phyloP scores from a whole-genome alignment of 345 rosid species.

The Populus simonii region DNA sequence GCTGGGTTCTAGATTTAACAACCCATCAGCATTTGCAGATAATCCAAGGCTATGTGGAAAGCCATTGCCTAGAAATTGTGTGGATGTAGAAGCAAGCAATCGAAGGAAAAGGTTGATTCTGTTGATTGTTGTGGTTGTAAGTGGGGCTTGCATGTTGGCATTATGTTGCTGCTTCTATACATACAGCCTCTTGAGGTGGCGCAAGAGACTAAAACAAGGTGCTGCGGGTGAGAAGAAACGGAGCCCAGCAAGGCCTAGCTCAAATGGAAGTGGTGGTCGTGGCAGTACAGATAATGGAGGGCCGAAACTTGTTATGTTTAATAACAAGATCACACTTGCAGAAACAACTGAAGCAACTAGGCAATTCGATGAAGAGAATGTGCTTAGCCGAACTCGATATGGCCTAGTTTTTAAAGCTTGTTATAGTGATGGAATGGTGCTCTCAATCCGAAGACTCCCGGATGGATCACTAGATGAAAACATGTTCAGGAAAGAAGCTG shows the following conservation, averaged over 20 bases:
- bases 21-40: conserved; percentile 52
- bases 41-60: conserved; percentile 67
- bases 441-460: conserved; percentile 70
- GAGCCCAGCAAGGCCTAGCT: conserved; percentile 81
- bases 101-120: conserved; percentile 57
- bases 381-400: conserved; percentile 66
- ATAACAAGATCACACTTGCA: conserved; percentile 77
- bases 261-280: conserved; percentile 71
- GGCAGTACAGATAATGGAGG: conserved; percentile 80
- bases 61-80: conserved; percentile 56
- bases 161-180: conserved; percentile 84
- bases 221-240: conserved; percentile 82
- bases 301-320: conserved; percentile 91
- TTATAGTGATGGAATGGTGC: conserved; percentile 86
- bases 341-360: conserved; percentile 88
- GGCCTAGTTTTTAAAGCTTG: conserved; percentile 86
- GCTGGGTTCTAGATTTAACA: conserved; percentile 56
- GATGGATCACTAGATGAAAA: conserved; percentile 67
- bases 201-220: conserved; percentile 60
- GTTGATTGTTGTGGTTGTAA: conserved; percentile 51
- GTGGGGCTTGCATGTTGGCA: conserved; percentile 57
- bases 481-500: conserved; percentile 82
- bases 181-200: conserved; percentile 80
- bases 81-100: conserved; percentile 30
- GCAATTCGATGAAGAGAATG: conserved; percentile 89